A percentile compares a stretch with the other conserved stretches of the same genome.
Conservation (phyloP, 2,329 filamentous ascomycete species). For the Epichloe bromicola region DNA sequence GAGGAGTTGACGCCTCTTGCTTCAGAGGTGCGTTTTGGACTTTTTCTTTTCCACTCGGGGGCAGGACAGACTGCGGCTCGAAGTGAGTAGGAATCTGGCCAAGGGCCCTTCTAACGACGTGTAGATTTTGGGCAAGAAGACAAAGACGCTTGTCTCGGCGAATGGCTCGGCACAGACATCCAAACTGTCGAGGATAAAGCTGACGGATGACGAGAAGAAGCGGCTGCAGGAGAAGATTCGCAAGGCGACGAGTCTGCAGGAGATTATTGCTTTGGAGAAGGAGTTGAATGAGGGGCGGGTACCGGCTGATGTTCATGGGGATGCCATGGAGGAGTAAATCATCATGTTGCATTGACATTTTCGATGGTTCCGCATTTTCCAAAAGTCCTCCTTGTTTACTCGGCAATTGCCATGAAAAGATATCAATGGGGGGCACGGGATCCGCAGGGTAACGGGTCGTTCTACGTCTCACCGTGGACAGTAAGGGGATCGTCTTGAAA, state of each 20-base stretch:
- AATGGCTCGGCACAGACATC: slow-evolving; percentile 32
- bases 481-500: neutral
- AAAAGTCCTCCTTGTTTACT: no score
- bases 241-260: slow-evolving; percentile 76
- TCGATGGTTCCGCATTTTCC: no score
- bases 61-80: no score
- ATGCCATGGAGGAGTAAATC: slow-evolving; percentile 46
- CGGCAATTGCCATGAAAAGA: no score
- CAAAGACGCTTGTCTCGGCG: slow-evolving; percentile 49
- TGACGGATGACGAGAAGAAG: slow-evolving; percentile 81
- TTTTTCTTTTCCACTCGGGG: neutral
- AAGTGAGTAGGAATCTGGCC: no score
- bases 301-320: slow-evolving; percentile 50
- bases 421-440: no score
- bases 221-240: slow-evolving; percentile 75
- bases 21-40: slow-evolving; percentile 38
- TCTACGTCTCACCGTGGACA: no score
- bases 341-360: neutral
- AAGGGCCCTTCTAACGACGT: slow-evolving; percentile 1
- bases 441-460: no score
- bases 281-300: slow-evolving; percentile 80
- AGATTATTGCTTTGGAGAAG: slow-evolving; percentile 84
- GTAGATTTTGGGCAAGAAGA: slow-evolving; percentile 74
- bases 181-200: slow-evolving; percentile 64
- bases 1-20: slow-evolving; percentile 72